These are phyloP conservation scores for Pythium plurisporium DNA, from an alignment of 352 stramenopile genomes.

Conservation along the genomic window DNA sequence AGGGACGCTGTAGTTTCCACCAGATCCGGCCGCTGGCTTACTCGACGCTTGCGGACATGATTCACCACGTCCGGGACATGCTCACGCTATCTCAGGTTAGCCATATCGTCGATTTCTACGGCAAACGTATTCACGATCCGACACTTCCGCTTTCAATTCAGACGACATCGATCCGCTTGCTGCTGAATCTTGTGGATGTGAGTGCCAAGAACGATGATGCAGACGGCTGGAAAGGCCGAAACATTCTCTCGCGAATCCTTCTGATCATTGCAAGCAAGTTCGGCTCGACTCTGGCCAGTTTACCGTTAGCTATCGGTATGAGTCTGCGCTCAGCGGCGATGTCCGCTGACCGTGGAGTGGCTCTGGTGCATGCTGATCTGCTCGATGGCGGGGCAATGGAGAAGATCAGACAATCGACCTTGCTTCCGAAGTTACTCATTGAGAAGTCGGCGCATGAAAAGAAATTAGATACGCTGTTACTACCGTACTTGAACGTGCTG, in stretches of 20 bases:
- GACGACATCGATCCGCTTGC: conserved; percentile 92
- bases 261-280: conserved; percentile 95
- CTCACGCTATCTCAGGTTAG: conserved; percentile 94
- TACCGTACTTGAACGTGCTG: conserved; percentile 38
- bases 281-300: conserved; percentile 73
- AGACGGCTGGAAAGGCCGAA: conserved; percentile 84
- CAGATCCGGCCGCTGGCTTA: conserved; percentile 94
- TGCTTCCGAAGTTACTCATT: conserved; percentile 54
- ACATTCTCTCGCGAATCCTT: conserved; percentile 89
- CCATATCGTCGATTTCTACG: conserved; percentile 93
- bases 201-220: conserved; percentile 94
- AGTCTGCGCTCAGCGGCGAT: conserved; percentile 28
- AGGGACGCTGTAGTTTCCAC: conserved; percentile 74
- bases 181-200: conserved; percentile 97
- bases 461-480: conserved; percentile 62
- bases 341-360: background rate
- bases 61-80: conserved; percentile 95
- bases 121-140: conserved; percentile 90
- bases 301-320: conserved; percentile 63
- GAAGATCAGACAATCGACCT: conserved; percentile 80
- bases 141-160: conserved; percentile 95
- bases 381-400: conserved; percentile 84
- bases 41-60: conserved; percentile 96
- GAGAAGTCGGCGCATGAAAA: conserved; percentile 66
- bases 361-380: conserved; percentile 30